These are phyloP conservation scores for Leishmania turanica DNA, from an alignment of 208 protist genomes.

Conservation along the genomic window DNA sequence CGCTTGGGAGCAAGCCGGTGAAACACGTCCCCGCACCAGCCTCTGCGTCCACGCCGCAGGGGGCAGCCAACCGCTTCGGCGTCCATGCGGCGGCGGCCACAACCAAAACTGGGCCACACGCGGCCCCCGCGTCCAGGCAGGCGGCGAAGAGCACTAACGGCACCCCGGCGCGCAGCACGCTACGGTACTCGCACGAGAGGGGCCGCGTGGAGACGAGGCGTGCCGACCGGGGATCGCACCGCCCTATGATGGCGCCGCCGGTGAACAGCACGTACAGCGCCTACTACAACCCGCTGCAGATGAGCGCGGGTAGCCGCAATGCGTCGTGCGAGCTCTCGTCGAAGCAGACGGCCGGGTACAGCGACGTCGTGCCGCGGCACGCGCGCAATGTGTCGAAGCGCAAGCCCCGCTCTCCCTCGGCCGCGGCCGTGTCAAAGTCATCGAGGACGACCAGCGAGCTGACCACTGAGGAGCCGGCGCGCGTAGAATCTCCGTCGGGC, in stretches of 20 bases:
- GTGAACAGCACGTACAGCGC: slow-evolving; percentile 14
- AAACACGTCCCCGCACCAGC: no score
- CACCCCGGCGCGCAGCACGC: background rate
- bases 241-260: background rate
- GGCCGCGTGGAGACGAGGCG: slow-evolving; percentile 12
- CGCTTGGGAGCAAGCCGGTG: background rate
- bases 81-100: slow-evolving; percentile 1
- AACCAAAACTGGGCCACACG: background rate
- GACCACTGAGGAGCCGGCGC: background rate
- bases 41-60: background rate
- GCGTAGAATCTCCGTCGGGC: background rate
- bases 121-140: background rate
- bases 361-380: slow-evolving; percentile 18
- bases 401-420: background rate
- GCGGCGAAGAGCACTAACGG: background rate
- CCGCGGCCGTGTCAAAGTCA: background rate
- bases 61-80: slow-evolving; percentile 1
- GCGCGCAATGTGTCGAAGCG: slow-evolving; percentile 2
- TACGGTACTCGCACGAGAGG: slow-evolving; percentile 12
- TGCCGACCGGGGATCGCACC: slow-evolving; percentile 5
- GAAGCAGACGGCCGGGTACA: background rate
- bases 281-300: slow-evolving; percentile 19
- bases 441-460: slow-evolving; percentile 1
- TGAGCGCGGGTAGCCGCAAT: slow-evolving; percentile 1
- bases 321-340: slow-evolving; percentile 7